Conservation (phyloP, 1,284 basidiomycete species). For the Inonotus obliquus region DNA sequence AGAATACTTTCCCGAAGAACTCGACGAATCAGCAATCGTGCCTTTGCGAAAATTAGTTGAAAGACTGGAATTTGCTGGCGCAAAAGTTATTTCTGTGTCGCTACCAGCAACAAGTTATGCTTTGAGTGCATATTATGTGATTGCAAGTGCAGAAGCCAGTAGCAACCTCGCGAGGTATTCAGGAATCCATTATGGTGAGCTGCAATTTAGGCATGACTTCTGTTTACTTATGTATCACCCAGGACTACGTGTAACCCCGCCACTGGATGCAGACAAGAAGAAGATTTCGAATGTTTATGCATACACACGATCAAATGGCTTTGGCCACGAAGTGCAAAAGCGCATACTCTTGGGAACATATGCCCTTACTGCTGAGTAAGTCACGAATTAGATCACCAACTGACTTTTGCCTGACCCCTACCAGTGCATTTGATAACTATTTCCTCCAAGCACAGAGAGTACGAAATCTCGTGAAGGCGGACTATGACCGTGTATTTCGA, state of each 20-base stretch:
- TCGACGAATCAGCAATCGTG: constrained; percentile 46
- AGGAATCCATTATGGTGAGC: constrained; percentile 69
- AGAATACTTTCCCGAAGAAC: constrained; percentile 82
- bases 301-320: constrained; percentile 57
- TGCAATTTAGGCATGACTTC: background rate
- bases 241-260: constrained; percentile 47
- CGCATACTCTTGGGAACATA: constrained; percentile 92
- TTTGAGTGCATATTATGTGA: constrained; percentile 91
- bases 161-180: constrained; percentile 92
- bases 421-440: constrained; percentile 93
- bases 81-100: constrained; percentile 67
- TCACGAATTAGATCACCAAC: constrained; percentile 15
- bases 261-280: constrained; percentile 37
- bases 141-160: constrained; percentile 92
- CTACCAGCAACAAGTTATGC: constrained; percentile 77
- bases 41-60: constrained; percentile 47
- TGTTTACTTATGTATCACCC: background rate
- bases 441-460: constrained; percentile 89
- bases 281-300: constrained; percentile 52
- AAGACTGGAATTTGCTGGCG: constrained; percentile 56
- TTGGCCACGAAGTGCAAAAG: constrained; percentile 84
- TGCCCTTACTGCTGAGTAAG: constrained; percentile 87
- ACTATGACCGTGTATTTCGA: constrained; percentile 73
- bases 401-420: background rate
- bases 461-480: constrained; percentile 63